Conservation (phyloP, 139 green algal species). For the Tetraselmis striata region DNA sequence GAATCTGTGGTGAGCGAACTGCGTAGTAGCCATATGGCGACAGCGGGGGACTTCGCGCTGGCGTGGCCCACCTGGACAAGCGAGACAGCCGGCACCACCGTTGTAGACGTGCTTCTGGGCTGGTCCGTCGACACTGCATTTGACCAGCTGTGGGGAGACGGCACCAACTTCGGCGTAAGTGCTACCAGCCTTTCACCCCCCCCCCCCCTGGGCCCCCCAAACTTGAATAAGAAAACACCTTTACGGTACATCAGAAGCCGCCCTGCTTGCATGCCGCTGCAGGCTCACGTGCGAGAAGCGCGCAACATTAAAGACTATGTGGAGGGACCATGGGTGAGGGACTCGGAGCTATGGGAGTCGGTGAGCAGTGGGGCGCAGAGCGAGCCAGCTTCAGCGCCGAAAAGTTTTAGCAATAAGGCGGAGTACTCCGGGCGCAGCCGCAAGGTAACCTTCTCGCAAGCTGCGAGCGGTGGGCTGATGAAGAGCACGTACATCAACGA, state of each 20-base stretch:
- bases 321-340: neutral
- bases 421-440: neutral
- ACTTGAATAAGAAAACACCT: too few species aligned
- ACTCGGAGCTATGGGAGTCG: neutral
- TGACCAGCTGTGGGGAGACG: neutral
- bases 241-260: too few species aligned
- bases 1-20: too few species aligned
- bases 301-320: neutral
- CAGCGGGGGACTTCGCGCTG: neutral
- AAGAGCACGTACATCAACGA: neutral
- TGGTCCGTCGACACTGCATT: neutral
- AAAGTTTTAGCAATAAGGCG: neutral
- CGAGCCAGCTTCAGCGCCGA: too few species aligned
- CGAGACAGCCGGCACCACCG: neutral
- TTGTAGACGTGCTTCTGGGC: neutral
- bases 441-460: neutral
- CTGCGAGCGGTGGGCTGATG: neutral
- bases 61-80: neutral
- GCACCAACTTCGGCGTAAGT: neutral
- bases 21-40: too few species aligned
- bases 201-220: too few species aligned
- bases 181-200: neutral
- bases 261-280: too few species aligned
- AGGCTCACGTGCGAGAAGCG: neutral
- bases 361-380: neutral